Percentiles rank a stretch among this genome's conserved stretches.
These are phyloP conservation scores for Malus fusca DNA, from an alignment of 306 rosid genomes.

Conservation along the genomic window DNA sequence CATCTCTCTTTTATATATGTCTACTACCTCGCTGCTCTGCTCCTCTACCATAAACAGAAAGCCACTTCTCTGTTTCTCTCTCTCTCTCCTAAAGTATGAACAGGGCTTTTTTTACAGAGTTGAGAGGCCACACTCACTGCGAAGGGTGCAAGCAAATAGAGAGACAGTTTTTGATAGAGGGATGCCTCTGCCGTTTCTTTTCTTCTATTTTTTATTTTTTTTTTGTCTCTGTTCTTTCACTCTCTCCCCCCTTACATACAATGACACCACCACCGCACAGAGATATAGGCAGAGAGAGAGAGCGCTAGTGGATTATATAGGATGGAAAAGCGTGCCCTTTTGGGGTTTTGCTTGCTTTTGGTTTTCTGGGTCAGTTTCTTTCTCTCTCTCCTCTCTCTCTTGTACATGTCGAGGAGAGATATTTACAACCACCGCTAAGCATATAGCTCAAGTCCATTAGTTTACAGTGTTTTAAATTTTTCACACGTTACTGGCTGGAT, in stretches of 20 bases:
- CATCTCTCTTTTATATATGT: constrained; percentile 38
- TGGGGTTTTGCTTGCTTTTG: constrained; percentile 26
- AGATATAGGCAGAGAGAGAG: constrained; percentile 15
- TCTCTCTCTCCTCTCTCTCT: constrained; percentile 18
- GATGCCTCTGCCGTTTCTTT: constrained; percentile 14
- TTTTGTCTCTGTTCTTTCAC: constrained; percentile 5
- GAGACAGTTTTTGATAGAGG: constrained; percentile 1
- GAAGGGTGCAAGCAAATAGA: constrained; percentile 21
- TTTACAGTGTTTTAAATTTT: not conserved
- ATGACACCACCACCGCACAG: constrained; percentile 31
- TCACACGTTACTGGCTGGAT: not conserved
- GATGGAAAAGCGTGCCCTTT: constrained; percentile 7
- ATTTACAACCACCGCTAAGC: not conserved
- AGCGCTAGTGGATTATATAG: not conserved
- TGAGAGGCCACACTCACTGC: constrained; percentile 16
- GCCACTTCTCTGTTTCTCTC: not conserved
- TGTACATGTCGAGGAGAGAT: not conserved
- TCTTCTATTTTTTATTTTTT: not conserved
- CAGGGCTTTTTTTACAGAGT: constrained; percentile 21
- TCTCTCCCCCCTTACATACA: constrained; percentile 15
- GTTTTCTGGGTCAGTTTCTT: constrained; percentile 14
- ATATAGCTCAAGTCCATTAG: not conserved
- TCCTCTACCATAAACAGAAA: not conserved
- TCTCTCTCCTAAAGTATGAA: constrained; percentile 12
- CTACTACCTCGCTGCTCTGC: not conserved